Percentiles rank a stretch among this genome's conserved stretches.
These are phyloP conservation scores for Fraxinus paxiana DNA, from an alignment of 305 asterid species.

Conservation along the genomic window DNA sequence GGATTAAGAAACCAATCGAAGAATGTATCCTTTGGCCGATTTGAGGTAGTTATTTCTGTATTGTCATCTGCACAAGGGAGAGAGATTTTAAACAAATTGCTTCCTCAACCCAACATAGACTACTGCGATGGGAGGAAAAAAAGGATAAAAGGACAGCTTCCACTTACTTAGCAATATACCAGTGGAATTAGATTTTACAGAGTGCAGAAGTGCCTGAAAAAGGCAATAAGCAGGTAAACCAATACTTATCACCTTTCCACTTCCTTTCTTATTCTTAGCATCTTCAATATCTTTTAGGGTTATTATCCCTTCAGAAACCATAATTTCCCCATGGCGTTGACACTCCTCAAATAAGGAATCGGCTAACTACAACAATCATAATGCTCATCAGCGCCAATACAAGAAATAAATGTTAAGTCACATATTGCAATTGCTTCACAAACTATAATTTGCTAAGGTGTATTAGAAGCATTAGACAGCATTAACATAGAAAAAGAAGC, in stretches of 20 bases:
- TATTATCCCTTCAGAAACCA: conserved; percentile 67
- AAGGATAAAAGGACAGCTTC: background rate
- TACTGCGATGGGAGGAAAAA: background rate
- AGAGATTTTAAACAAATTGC: background rate
- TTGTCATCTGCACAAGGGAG: conserved; percentile 46
- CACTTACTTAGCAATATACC: conserved; percentile 69
- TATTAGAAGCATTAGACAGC: background rate
- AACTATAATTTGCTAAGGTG: background rate
- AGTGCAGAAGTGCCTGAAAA: conserved; percentile 45
- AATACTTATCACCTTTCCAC: conserved; percentile 42
- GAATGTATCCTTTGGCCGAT: conserved; percentile 74
- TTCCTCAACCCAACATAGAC: background rate
- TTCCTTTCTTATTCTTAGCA: conserved; percentile 55
- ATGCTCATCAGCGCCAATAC: conserved; percentile 12
- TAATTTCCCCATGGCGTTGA: conserved; percentile 47
- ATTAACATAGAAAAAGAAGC: background rate
- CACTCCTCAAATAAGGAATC: conserved; percentile 66
- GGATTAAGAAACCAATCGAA: conserved; percentile 66
- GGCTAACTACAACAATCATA: conserved; percentile 42
- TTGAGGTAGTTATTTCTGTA: conserved; percentile 71
- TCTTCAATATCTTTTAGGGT: conserved; percentile 66
- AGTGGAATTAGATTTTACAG: conserved; percentile 60
- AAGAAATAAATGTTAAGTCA: background rate
- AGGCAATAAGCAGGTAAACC: conserved; percentile 86
- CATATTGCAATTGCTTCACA: background rate